These are phyloP conservation scores for Nepenthes mirabilis DNA, from an alignment of 148 eudicot species.

Conservation along the genomic window DNA sequence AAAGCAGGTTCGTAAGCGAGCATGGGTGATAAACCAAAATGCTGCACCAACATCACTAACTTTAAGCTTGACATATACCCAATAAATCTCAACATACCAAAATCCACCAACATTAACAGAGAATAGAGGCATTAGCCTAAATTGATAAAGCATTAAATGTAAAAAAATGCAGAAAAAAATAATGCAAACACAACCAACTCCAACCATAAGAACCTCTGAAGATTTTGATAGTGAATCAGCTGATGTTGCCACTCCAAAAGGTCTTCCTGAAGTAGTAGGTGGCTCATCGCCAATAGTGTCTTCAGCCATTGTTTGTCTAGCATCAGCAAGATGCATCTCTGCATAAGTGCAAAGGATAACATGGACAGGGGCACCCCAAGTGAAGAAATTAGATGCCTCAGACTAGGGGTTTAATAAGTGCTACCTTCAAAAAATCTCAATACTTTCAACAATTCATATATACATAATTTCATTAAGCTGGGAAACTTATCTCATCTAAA, in stretches of 20 bases:
- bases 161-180: not conserved
- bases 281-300: conserved; percentile 65
- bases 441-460: too few relatives aligned
- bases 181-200: conserved; percentile 1
- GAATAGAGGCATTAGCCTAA: conserved; percentile 1
- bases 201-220: conserved; percentile 20
- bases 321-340: conserved; percentile 91
- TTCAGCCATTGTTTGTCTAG: conserved; percentile 55
- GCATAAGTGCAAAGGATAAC: conserved; percentile 13
- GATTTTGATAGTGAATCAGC: conserved; percentile 23
- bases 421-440: not conserved
- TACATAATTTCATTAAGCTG: too few relatives aligned
- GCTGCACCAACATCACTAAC: conserved; percentile 40
- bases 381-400: not conserved
- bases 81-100: not conserved
- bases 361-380: not conserved
- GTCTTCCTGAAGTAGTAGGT: conserved; percentile 86
- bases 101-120: conserved; percentile 1
- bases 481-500: too few relatives aligned
- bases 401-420: too few relatives aligned
- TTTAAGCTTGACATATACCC: not conserved
- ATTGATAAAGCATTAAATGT: not conserved
- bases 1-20: conserved; percentile 96
- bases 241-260: conserved; percentile 34
- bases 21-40: conserved; percentile 80